Base-by-base conservation (phyloP, 2,329 filamentous ascomycete genomes). In the Cladosporium sphaerospermum region DNA sequence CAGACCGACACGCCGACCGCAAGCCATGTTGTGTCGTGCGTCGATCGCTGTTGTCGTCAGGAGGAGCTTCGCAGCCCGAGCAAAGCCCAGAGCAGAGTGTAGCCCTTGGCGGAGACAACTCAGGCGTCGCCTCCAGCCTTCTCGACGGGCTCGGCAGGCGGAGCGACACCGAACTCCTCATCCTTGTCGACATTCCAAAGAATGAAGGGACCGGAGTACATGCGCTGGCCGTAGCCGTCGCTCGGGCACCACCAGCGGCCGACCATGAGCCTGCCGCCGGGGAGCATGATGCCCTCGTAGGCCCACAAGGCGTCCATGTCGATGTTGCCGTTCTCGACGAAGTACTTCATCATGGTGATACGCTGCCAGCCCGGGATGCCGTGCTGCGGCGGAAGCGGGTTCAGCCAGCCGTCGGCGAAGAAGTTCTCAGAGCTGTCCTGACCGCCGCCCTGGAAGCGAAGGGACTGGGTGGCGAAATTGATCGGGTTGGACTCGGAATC, bases 271-370 rank as follows among this genome's bases (percentile, higher is more conserved):
- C 72, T 63, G 3, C 70, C 72, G 11, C 75, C 75, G 0, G 75
- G 75, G 18, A 78, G 54, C 8, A 76, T 73, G 4, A 76, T 69
- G 4, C 74, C 75, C 59, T 77, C 75, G 37, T 77, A 76, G 2
- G 73, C 74, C 73, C 74, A 77, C 2, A 76, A 62, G n/a, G 61
- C 57, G 6, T 70, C 67, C 8, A 50, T 45, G 23, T 68, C 64
- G 16, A 49, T 65, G 52, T 4, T 57, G 18, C 57, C 58, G 3
- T 66, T 53, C 11, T 71, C 63, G 1, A 57, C 49, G 56, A 70
- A 75, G 57, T 77, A 76, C 62, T 78, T 79, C 71, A 81, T 76
- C 67, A 81, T 75, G 0, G 73, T 76, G 52, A 81, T 67, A 32
- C 78, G 72, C 64, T 79, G 75, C 69, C 75, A 82, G 16, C 79